Conservation (phyloP, 768 basidiomycete species). For the Auricularia sp. region DNA sequence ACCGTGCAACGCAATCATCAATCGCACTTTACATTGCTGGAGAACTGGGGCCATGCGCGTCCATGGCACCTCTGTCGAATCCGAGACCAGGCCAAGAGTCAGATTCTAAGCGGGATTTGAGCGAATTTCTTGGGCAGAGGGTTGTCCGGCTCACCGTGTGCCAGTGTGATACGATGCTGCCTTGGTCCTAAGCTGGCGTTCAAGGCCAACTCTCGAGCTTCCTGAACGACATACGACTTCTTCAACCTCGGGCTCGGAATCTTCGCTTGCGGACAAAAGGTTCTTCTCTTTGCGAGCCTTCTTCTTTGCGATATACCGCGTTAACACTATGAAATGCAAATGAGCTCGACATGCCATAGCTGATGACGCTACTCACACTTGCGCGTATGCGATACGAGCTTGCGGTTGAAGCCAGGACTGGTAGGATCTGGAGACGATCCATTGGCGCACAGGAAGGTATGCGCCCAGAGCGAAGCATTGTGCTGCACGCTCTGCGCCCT, state of each 20-base stretch:
- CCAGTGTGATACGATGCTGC: constrained; percentile 73
- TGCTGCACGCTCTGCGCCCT: constrained; percentile 52
- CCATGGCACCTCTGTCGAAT: constrained; percentile 46
- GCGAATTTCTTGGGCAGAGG: not conserved
- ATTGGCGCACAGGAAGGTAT: constrained; percentile 63
- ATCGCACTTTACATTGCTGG: constrained; percentile 42
- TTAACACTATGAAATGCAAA: constrained; percentile 48
- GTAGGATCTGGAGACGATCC: constrained; percentile 57
- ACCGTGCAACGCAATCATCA: constrained; percentile 11
- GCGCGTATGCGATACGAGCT: constrained; percentile 57
- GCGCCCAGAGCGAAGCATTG: constrained; percentile 78
- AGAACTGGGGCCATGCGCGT: constrained; percentile 43
- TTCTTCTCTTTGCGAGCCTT: constrained; percentile 78
- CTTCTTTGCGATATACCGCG: constrained; percentile 65
- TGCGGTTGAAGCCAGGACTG: constrained; percentile 38
- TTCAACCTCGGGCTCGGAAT: constrained; percentile 27
- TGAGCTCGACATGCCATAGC: no score
- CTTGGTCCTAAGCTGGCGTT: not conserved
- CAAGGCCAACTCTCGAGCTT: not conserved
- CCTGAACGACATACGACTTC: constrained; percentile 17
- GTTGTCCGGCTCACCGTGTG: constrained; percentile 41
- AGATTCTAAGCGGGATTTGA: constrained; percentile 51
- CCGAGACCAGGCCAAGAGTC: constrained; percentile 77
- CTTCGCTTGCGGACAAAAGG: constrained; percentile 41
- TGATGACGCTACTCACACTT: constrained; percentile 45